Evolutionary conservation across 306 rosid genomes (phyloP), one percentile per base, ranked within the genome.

Genomic region (Inga leiocalycina): DNA sequence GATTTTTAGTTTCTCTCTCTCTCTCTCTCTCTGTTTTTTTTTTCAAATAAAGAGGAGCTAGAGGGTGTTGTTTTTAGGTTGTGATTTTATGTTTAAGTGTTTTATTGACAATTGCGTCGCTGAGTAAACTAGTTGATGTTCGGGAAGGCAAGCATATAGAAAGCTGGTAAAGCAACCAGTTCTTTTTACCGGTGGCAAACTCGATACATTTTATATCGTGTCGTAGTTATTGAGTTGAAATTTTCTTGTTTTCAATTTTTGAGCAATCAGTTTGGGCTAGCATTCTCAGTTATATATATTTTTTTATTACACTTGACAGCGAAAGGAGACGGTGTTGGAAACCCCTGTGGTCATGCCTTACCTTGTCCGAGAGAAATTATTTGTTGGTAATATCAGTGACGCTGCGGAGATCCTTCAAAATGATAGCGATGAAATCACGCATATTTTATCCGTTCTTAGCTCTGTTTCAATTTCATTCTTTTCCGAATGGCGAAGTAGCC

Each of bases 381-480:
- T 89, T 80, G 94, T 96, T 75, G 92, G 99, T 35, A 82, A 92
- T 91, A 94, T 96, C 77, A 48, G 91, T 45, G 95, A 90, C 79
- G 99, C 98, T 0, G 97, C 94, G 0, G 93, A 87, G 71, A 59
- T 92, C 76, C 97, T 94, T 71, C 89, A 89, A 85, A 89, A 87
- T 74, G 91, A 76, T 71, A 78, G 86, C 87, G 56, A 76, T 34
- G 88, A 86, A 34, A 76, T 92, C 81, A 92, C 94, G 1, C 98
- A 91, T 79, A 80, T 96, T 41, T 90, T 96, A 44, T 96, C 99
- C 6, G 88, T 96, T 75, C 98, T 94, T 30, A 93, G 97, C 77
- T 91, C 98, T 27, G 94, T 89, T 13, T 91, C 98, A 2, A 86
- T 92, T 16, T 91, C 97, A 8, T 90, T 94, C 82, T 96, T 96